Evolutionary conservation across 306 rosid genomes (phyloP).

Genomic region (Vachellia pachyceras): DNA sequence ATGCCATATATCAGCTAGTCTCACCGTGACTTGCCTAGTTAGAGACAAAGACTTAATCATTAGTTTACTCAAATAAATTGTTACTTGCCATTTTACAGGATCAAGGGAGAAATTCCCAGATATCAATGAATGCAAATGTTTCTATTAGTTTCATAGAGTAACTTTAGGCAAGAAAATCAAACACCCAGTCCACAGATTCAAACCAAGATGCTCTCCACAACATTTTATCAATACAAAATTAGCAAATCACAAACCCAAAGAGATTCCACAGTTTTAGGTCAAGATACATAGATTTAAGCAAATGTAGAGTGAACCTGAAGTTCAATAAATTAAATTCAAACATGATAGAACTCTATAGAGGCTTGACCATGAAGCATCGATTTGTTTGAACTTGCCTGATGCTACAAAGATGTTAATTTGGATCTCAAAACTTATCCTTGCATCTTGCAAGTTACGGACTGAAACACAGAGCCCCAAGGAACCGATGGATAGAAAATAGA

Average conservation of each 20-base stretch:
- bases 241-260: background rate
- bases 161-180: background rate
- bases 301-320: background rate
- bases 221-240: background rate
- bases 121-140: background rate
- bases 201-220: background rate
- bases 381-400: conserved; percentile 4
- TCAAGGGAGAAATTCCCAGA: background rate
- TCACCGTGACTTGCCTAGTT: background rate
- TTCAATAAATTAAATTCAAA: background rate
- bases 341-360: background rate
- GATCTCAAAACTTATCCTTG: conserved; percentile 7
- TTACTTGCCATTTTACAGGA: background rate
- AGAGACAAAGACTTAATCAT: background rate
- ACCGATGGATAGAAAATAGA: background rate
- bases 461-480: background rate
- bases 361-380: background rate
- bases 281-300: background rate
- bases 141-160: background rate
- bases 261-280: background rate
- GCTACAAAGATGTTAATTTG: background rate
- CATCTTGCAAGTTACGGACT: background rate
- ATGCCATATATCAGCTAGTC: background rate
- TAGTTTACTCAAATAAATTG: background rate
- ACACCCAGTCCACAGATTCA: background rate